Base-by-base conservation (phyloP, 2,329 filamentous ascomycete species). In the Fusarium sp. region DNA sequence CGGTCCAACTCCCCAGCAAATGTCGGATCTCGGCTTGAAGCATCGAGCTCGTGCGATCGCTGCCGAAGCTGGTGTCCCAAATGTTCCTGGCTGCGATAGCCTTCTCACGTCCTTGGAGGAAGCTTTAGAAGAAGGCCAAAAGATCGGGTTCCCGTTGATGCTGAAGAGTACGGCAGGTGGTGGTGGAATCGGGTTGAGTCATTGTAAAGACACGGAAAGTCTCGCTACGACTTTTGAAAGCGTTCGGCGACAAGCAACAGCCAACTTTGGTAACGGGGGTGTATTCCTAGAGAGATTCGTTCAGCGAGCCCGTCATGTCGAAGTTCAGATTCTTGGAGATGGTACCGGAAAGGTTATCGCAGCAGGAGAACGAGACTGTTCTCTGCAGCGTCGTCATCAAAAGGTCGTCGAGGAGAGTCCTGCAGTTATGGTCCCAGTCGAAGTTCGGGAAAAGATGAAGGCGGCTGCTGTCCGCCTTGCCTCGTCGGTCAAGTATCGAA, bases 1-100 rank as follows among this genome's bases (percentile, higher is more conserved):
- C 16, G 91, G 91, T 0, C 91, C 91, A 2, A 85, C 84, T 14
- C 83, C 89, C 0, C 80, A 85, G 14, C 79, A 81, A 14, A 85
- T 85, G 75, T 73, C 75, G 3, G 78, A 80, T 27, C 72, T 85
- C 6, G 84, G 84, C 0, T 56, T 83, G 22, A 85, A 85, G 49
- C 82, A 83, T 58, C 70, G 76, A 0, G 83, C 84, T 16, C 79
- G 83, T 10, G 77, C 77, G 7, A 79, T 84, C 14, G 82, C 81
- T 1, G 51, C 69, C 3, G 56, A 68, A 0, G 77, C 78, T 0
- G 77, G 77, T 0, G 82, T 85, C 0, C 80, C 81, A 0, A 74
- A 79, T 6, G 77, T 85, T 0, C 83, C 83, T 0, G 83, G 83
- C 0, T 82, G 76, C 5, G 67, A 77, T 0, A 40, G 55, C 5